These are phyloP conservation scores for Paramyrothecium roridum DNA, from an alignment of 2,329 filamentous ascomycete genomes.

Conservation along the genomic window DNA sequence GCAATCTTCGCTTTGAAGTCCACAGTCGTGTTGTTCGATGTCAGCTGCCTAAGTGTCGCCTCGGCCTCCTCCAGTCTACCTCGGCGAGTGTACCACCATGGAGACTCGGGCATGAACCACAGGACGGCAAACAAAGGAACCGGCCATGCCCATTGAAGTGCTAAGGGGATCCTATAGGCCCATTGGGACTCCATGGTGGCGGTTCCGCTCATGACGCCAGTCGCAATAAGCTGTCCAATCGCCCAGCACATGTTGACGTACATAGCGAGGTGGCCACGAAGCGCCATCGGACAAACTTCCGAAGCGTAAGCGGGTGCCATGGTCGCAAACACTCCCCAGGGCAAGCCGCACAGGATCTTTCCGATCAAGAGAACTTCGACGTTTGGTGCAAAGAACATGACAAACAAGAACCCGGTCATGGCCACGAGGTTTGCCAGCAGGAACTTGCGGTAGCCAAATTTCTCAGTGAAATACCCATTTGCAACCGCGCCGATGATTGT, in stretches of 20 bases:
- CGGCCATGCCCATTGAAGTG: constrained; percentile 30
- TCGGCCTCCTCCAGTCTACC: constrained; percentile 42
- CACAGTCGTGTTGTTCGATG: constrained; percentile 35
- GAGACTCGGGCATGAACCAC: constrained; percentile 25
- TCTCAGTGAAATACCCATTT: constrained; percentile 8
- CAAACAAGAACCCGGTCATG: constrained; percentile 15
- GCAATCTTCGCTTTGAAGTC: constrained; percentile 48
- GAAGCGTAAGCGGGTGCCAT: constrained; percentile 10
- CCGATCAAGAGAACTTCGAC: constrained; percentile 2
- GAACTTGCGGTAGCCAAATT: constrained; percentile 35
- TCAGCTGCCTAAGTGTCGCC: constrained; percentile 56
- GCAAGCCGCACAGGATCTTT: constrained; percentile 2
- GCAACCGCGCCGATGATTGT: constrained; percentile 8
- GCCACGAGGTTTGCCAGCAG: constrained; percentile 42
- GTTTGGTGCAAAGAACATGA: constrained; percentile 19
- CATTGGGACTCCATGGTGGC: constrained; percentile 18
- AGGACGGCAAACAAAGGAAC: constrained; percentile 19
- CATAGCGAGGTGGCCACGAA: constrained; percentile 20
- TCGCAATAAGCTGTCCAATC: constrained; percentile 30
- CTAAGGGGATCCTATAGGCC: constrained; percentile 34
- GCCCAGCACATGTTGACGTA: constrained; percentile 34
- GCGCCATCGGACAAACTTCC: constrained; percentile 9
- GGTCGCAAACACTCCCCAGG: constrained; percentile 6
- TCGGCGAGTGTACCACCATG: constrained; percentile 22
- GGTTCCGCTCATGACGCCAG: constrained; percentile 27